A percentile compares a stretch with the other conserved stretches of the same genome.
Evolutionary conservation across 768 basidiomycete species (phyloP).

Genomic region (Trametes gibbosa): DNA sequence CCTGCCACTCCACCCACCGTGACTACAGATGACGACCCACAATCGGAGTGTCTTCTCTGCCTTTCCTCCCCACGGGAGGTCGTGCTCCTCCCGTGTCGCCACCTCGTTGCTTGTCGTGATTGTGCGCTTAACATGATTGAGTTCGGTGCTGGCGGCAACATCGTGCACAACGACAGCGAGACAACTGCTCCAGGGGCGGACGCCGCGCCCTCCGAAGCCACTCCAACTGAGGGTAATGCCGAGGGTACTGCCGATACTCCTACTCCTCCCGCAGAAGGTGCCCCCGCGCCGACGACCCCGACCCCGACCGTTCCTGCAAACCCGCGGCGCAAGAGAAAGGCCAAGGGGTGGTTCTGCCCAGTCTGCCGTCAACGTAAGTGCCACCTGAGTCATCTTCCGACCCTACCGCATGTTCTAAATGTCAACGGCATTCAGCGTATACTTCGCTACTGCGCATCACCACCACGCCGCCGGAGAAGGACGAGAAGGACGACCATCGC

Average conservation of each 20-base stretch:
- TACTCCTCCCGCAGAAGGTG: conserved; percentile 17
- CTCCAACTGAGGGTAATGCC: conserved; percentile 2
- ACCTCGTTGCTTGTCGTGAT: conserved; percentile 93
- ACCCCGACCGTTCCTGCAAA: conserved; percentile 18
- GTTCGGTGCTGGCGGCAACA: conserved; percentile 89
- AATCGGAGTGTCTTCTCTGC: conserved; percentile 89
- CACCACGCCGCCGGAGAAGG: conserved; percentile 54
- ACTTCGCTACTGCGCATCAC: conserved; percentile 85
- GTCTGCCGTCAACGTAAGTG: conserved; percentile 90
- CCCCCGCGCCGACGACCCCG: conserved; percentile 15
- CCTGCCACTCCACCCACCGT: conserved; percentile 33
- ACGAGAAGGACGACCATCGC: conserved; percentile 24
- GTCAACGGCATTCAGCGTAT: conserved; percentile 53
- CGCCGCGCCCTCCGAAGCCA: not conserved
- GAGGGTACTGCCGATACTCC: conserved; percentile 18
- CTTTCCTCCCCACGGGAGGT: conserved; percentile 87
- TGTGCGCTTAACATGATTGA: conserved; percentile 98
- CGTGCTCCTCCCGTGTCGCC: conserved; percentile 88
- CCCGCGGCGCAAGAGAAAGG: conserved; percentile 79
- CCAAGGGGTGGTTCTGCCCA: conserved; percentile 97
- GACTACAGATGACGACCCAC: conserved; percentile 60
- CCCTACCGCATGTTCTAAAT: not conserved
- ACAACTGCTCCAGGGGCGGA: conserved; percentile 30
- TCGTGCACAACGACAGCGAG: conserved; percentile 51
- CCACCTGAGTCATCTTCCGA: conserved; percentile 2